Base-by-base conservation (phyloP, 768 basidiomycete species). In the Cyathus striatus region DNA sequence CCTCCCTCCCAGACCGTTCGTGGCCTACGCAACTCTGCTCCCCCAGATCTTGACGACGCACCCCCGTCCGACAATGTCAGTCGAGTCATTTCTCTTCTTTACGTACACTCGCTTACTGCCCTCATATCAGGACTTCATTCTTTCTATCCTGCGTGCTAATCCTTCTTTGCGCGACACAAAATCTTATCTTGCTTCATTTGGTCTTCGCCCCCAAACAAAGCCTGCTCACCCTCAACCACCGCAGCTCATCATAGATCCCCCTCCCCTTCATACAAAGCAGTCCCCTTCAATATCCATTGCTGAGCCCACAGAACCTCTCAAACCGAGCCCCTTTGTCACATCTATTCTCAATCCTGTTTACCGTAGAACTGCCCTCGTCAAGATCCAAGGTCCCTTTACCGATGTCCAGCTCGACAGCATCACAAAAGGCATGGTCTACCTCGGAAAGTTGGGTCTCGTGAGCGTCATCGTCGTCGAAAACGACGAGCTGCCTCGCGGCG, bases 391-490 rank as follows among this genome's bases (percentile, higher is more conserved):
- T 7, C 96, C 96, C 2, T 98, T 98, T 59, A 86, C 81, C 7
- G 86, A 95, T 63, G 75, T 82, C 6, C 96, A 97, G 55, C 79
- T 98, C 45, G 90, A 95, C 50, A 94, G 93, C 60, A 90, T 99
- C 51, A 83, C 87, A 30, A 79, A 86, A 30, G 96, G 96, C 41
- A 79, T 99, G 69, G 89, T 94, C 30, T 93, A 96, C 60, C 79
- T 99, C 37, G 90, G 95, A 62, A 95, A 94, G 58, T 83, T 98
- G 14, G 96, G 96, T 2, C 75, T 99, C 16, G 89, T 97, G 53
- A 88, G 88, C 49, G 92, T 99, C 53, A 90, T 99, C 49, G 89
- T 98, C 45, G 80, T 96, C 40, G 96, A 98, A 49, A 81, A 89
- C 53, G 93, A 96, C 59, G 76, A 79, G 14, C 72, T 90, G 39